Conservation (phyloP, 2,329 filamentous ascomycete species). For the Trichoderma koningiopsis region DNA sequence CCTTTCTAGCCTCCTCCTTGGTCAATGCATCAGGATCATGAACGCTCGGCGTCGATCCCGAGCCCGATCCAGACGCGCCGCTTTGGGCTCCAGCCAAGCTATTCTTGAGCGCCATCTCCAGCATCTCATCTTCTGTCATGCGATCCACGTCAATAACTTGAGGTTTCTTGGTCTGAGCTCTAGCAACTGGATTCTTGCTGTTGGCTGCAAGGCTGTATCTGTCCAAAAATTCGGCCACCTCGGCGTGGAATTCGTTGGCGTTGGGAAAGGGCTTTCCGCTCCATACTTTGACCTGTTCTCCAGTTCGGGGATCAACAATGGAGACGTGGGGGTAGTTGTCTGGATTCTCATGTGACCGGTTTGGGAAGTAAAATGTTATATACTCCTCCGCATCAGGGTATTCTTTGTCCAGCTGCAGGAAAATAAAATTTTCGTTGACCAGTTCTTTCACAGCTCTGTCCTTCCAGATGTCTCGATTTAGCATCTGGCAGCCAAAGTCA, state of each 20-base stretch:
- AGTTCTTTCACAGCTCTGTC: conserved; percentile 76
- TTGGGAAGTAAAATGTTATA: conserved; percentile 83
- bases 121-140: conserved; percentile 97
- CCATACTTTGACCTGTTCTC: conserved; percentile 97
- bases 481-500: conserved; percentile 89
- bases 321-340: conserved; percentile 95
- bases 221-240: conserved; percentile 95
- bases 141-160: conserved; percentile 75
- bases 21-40: conserved; percentile 89
- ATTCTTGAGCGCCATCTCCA: conserved; percentile 90
- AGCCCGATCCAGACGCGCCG: conserved; percentile 38
- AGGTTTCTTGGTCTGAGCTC: conserved; percentile 60
- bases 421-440: conserved; percentile 89
- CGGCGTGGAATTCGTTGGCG: conserved; percentile 80
- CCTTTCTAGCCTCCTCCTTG: conserved; percentile 55
- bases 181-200: conserved; percentile 91
- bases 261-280: conserved; percentile 78
- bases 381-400: conserved; percentile 79
- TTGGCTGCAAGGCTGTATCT: conserved; percentile 86
- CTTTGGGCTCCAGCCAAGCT: conserved; percentile 63
- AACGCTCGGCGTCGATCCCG: conserved; percentile 53
- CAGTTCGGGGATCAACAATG: conserved; percentile 92
- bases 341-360: conserved; percentile 71
- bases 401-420: conserved; percentile 90
- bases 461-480: conserved; percentile 97